Evolutionary conservation across 2,329 filamentous ascomycete genomes (phyloP), one percentile per base, ranked within the genome.

Genomic region (Colletotrichum somersetense): DNA sequence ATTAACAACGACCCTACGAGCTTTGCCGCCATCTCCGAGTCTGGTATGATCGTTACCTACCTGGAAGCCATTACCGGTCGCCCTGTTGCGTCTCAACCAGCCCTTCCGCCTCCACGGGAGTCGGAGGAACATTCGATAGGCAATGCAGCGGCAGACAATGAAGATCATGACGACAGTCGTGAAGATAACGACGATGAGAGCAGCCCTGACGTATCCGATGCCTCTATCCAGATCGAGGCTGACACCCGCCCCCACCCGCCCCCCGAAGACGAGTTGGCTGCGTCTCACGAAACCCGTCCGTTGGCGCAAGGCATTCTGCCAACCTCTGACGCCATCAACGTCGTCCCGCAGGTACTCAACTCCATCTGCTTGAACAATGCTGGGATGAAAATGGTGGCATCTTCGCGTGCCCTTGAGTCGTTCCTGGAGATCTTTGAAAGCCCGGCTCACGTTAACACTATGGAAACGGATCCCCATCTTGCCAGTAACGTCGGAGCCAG

Each of bases 1-100:
- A 97, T 99, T 77, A 97, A 99, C 82, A 98, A 98, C 79, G 96
- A 99, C 78, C 96, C 96, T 0, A 99, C 96, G 0, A 99, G 96
- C 81, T 99, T 97, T 80, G 92, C 94, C 38, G 94, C 97, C 33
- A 96, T 99, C 75, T 94, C 94, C 18, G 96, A 99, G 82, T 96
- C 96, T 62, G 95, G 95, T 30, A 88, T 99, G 76, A 95, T 96
- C 77, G 92, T 92, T 79, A 93, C 91, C 63, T 92, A 98, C 71
- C 86, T 99, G 18, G 92, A 96, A 80, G 91, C 95, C 4, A 89
- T 98, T 66, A 97, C 91, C 1, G 86, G 88, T 5, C 84, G 83
- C 35, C 77, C 83, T 6, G 79, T 90, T 6, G 77, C 82, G 1
- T 79, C 79, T 26, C 78, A 79, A 62, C 74, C 78, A 44, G 74